These are phyloP conservation scores for Pseudogymnoascus sp. DNA, from an alignment of 2,329 filamentous ascomycete genomes.

Conservation along the genomic window DNA sequence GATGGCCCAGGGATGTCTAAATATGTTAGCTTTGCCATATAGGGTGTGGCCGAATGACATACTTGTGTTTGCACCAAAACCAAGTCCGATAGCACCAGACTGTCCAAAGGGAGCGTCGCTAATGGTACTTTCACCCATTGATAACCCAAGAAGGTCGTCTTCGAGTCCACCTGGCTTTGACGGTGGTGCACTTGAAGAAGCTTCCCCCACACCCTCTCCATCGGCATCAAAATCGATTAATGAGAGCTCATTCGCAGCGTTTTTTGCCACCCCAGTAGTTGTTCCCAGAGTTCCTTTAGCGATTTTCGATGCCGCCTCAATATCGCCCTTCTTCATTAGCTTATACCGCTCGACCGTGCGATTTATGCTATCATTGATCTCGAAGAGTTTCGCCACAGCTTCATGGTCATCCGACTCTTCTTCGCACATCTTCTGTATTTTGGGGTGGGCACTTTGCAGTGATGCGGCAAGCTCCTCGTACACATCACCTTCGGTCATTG, in stretches of 20 bases:
- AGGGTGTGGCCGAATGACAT: constrained; percentile 30
- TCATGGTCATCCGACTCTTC: constrained; percentile 96
- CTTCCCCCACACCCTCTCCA: constrained; percentile 50
- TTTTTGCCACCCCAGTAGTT: constrained; percentile 58
- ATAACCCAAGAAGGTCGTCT: constrained; percentile 84
- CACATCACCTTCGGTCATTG: constrained; percentile 61
- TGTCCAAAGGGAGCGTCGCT: constrained; percentile 50
- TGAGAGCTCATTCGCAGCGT: constrained; percentile 72
- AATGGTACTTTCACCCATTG: constrained; percentile 52
- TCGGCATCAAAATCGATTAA: constrained; percentile 83
- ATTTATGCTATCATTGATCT: constrained; percentile 99
- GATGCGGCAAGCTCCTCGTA: constrained; percentile 82
- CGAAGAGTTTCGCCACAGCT: constrained; percentile 87
- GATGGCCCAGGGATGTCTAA: constrained; percentile 58
- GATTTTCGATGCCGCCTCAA: constrained; percentile 76
- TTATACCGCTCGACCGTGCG: constrained; percentile 93
- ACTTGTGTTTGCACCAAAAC: constrained; percentile 66
- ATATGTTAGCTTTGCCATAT: constrained; percentile 25
- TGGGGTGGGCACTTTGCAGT: constrained; percentile 88
- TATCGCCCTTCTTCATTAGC: constrained; percentile 89
- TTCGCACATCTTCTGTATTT: constrained; percentile 99
- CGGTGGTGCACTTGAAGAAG: constrained; percentile 36
- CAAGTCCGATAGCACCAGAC: constrained; percentile 76
- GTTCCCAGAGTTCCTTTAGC: constrained; percentile 72
- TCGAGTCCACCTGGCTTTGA: constrained; percentile 64